Evolutionary conservation across 2,329 filamentous ascomycete species (phyloP).

Genomic region (Trichoderma sp.): DNA sequence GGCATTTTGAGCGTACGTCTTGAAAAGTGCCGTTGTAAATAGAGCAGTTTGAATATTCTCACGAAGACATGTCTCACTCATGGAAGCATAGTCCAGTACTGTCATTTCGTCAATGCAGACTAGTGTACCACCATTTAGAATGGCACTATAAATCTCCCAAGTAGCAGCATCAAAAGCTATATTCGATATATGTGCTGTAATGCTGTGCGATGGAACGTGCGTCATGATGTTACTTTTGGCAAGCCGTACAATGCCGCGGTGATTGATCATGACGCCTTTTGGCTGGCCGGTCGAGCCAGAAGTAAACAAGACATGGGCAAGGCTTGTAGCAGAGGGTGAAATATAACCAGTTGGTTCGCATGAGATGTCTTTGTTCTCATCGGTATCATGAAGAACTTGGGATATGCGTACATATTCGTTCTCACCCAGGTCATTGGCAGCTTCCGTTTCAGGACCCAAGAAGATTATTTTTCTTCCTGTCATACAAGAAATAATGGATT

Average conservation of each 20-base stretch:
- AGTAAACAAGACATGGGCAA: neutral
- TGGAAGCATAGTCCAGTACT: neutral
- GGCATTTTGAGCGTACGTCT: neutral
- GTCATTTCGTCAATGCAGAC: neutral
- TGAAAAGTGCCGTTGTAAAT: neutral
- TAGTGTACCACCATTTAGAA: neutral
- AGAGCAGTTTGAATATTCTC: neutral
- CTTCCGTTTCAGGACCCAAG: neutral
- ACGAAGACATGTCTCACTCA: neutral
- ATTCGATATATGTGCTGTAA: neutral
- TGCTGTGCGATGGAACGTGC: accelerated
- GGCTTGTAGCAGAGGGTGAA: neutral
- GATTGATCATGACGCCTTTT: neutral
- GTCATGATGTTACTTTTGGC: neutral
- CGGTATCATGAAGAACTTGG: neutral
- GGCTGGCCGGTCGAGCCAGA: neutral
- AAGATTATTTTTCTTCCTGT: neutral
- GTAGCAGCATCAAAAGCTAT: neutral
- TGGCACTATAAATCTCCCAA: neutral
- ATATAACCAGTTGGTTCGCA: neutral
- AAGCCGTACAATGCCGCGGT: neutral
- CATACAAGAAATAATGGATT: neutral
- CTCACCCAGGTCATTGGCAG: neutral
- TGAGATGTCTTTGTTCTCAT: neutral
- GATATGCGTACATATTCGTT: neutral